A percentile compares a stretch with the other conserved stretches of the same genome.
These are phyloP conservation scores for Neurospora sp. DNA, from an alignment of 495 filamentous ascomycete species.

Conservation along the genomic window DNA sequence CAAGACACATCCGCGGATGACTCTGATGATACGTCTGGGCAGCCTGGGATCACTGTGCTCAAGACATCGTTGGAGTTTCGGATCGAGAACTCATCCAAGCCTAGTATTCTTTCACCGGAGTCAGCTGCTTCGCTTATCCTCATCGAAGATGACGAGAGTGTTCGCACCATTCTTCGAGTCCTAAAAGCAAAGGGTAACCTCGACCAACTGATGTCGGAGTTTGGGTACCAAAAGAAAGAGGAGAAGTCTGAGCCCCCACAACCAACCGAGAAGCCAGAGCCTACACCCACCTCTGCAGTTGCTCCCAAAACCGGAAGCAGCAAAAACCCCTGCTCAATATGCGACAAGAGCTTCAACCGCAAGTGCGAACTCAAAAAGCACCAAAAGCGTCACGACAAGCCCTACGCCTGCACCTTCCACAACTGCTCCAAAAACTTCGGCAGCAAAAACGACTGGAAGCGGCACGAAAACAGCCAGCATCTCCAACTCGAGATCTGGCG, in stretches of 20 bases:
- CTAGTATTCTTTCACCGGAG: background rate
- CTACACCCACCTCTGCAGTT: conserved; percentile 3
- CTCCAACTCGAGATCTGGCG: conserved; percentile 66
- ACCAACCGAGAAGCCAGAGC: background rate
- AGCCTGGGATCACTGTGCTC: background rate
- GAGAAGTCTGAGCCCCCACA: background rate
- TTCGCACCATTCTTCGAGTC: conserved; percentile 4
- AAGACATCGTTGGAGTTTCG: background rate
- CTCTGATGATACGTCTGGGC: background rate
- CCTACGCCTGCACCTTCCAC: conserved; percentile 77
- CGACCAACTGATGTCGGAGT: conserved; percentile 16
- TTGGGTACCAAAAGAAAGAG: conserved; percentile 24
- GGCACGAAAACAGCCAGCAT: conserved; percentile 86
- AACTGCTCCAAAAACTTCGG: conserved; percentile 72
- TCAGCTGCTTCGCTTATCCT: background rate
- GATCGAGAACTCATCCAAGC: background rate
- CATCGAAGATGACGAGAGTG: conserved; percentile 17
- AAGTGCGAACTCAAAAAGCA: conserved; percentile 81
- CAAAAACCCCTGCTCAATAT: conserved; percentile 35
- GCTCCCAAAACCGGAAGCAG: conserved; percentile 24
- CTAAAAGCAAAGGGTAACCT: conserved; percentile 12
- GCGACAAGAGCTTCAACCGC: conserved; percentile 45
- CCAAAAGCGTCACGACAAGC: conserved; percentile 72
- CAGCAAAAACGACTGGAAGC: conserved; percentile 94
- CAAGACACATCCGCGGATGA: background rate